These are phyloP conservation scores for Tieghemiomyces parasiticus DNA, from an alignment of 192 early-diverging fungal species.

Conservation along the genomic window DNA sequence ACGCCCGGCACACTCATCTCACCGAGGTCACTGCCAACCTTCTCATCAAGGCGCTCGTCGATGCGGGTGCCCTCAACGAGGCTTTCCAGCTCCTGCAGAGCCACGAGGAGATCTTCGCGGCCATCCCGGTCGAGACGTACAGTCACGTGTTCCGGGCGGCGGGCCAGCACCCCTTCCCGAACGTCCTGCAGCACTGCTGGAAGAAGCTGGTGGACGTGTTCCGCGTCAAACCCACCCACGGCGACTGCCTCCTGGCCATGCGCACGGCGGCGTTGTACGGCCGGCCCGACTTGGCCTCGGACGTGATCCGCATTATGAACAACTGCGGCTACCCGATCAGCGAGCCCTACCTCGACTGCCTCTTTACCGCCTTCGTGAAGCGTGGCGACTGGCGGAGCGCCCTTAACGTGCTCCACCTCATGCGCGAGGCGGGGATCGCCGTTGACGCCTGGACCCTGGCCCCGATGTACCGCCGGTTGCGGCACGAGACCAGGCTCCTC, in stretches of 20 bases:
- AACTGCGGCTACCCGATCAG: not conserved
- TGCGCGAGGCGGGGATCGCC: not conserved
- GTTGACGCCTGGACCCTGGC: not conserved
- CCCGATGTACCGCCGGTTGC: not conserved
- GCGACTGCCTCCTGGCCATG: constrained; percentile 1
- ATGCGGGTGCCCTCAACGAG: not conserved
- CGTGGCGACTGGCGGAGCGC: not conserved
- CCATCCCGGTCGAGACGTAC: not conserved
- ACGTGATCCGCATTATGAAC: constrained; percentile 7
- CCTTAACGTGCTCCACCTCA: not conserved
- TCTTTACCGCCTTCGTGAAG: not conserved
- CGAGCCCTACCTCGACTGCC: not conserved
- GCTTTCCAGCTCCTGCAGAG: not conserved
- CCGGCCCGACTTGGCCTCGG: constrained; percentile 7
- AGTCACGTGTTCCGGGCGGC: constrained; percentile 1
- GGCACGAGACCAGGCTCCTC: not conserved
- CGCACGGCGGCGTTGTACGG: not conserved
- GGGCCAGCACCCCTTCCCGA: not conserved
- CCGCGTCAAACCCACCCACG: constrained; percentile 7
- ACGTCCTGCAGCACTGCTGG: not conserved
- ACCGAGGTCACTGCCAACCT: not conserved
- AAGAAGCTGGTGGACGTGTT: constrained; percentile 2
- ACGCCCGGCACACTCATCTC: not conserved
- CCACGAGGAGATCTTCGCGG: not conserved
- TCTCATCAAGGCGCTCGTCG: not conserved